These are phyloP conservation scores for Eucommia ulmoides DNA, from an alignment of 257 asterid genomes.

Conservation along the genomic window DNA sequence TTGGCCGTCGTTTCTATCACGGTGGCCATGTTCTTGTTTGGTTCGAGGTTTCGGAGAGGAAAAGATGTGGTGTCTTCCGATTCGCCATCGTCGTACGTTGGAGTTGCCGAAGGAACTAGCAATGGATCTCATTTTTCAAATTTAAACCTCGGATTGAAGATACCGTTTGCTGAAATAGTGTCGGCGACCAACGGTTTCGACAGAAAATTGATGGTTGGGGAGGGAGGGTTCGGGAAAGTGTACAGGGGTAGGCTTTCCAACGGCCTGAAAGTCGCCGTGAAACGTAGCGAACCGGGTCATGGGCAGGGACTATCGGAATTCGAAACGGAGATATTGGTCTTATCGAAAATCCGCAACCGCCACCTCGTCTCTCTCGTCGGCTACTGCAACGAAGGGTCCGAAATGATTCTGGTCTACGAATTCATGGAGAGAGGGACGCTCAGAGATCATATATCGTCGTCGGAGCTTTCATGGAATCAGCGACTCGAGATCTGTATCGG, in stretches of 20 bases:
- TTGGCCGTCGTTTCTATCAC: not conserved
- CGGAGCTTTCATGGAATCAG: conserved; percentile 30
- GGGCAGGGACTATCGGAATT: too few species aligned
- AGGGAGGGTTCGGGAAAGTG: conserved; percentile 47
- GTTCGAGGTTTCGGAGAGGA: conserved; percentile 16
- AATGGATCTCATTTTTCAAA: conserved; percentile 15
- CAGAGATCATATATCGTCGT: conserved; percentile 27
- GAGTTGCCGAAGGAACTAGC: not conserved
- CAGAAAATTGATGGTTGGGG: conserved; percentile 26
- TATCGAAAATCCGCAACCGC: too few species aligned
- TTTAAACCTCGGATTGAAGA: conserved; percentile 36
- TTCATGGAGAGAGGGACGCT: conserved; percentile 57
- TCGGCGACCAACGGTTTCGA: conserved; percentile 10
- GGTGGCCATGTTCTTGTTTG: not conserved
- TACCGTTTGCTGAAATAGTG: conserved; percentile 23
- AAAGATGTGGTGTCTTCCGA: conserved; percentile 9
- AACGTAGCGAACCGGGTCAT: conserved; percentile 40
- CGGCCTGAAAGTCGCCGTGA: conserved; percentile 45
- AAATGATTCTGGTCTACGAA: too few species aligned
- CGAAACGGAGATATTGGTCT: too few species aligned
- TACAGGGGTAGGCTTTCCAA: conserved; percentile 10
- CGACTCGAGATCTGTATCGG: too few species aligned
- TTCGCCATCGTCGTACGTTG: conserved; percentile 8
- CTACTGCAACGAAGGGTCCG: too few species aligned
- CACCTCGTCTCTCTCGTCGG: too few species aligned